Percentiles rank a stretch among this genome's conserved stretches.
These are phyloP conservation scores for Rossbeevera mucosa DNA, from an alignment of 768 basidiomycete species.

Conservation along the genomic window DNA sequence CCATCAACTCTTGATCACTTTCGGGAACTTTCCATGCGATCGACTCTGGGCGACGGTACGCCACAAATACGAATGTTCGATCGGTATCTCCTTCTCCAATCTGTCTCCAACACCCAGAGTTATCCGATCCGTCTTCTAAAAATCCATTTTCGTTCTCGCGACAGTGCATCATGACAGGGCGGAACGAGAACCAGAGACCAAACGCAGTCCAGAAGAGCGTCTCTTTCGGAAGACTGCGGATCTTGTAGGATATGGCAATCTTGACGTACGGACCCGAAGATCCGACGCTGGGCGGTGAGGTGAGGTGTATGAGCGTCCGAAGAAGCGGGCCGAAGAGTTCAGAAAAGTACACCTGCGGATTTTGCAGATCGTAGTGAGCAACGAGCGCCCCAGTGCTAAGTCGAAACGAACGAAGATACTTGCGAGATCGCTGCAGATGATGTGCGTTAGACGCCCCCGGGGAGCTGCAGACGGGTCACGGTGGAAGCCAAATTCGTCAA, in stretches of 20 bases:
- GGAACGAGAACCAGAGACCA: slow-evolving; percentile 70
- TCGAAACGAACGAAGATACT: slow-evolving; percentile 25
- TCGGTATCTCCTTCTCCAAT: slow-evolving; percentile 40
- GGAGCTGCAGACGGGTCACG: neutral
- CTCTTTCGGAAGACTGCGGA: slow-evolving; percentile 70
- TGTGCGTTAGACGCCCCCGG: slow-evolving; percentile 45
- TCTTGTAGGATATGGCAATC: slow-evolving; percentile 70
- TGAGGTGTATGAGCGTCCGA: slow-evolving; percentile 67
- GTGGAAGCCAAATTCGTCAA: slow-evolving; percentile 32
- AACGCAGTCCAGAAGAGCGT: slow-evolving; percentile 75
- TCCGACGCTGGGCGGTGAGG: slow-evolving; percentile 45
- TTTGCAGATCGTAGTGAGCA: neutral
- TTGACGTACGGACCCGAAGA: slow-evolving; percentile 18
- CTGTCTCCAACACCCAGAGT: slow-evolving; percentile 33
- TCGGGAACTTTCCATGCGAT: slow-evolving; percentile 50
- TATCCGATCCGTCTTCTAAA: neutral
- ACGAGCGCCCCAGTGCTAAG: neutral
- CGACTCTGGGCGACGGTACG: slow-evolving; percentile 54
- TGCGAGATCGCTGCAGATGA: slow-evolving; percentile 83
- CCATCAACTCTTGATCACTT: slow-evolving; percentile 51
- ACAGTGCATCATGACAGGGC: slow-evolving; percentile 43
- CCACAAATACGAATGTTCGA: slow-evolving; percentile 58
- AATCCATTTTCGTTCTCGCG: neutral
- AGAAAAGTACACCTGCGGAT: slow-evolving; percentile 74
- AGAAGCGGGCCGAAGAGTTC: slow-evolving; percentile 74